phyloP scores from a whole-genome alignment of 1,139 yeast genomes.

The Scheffersomyces insectosa region DNA sequence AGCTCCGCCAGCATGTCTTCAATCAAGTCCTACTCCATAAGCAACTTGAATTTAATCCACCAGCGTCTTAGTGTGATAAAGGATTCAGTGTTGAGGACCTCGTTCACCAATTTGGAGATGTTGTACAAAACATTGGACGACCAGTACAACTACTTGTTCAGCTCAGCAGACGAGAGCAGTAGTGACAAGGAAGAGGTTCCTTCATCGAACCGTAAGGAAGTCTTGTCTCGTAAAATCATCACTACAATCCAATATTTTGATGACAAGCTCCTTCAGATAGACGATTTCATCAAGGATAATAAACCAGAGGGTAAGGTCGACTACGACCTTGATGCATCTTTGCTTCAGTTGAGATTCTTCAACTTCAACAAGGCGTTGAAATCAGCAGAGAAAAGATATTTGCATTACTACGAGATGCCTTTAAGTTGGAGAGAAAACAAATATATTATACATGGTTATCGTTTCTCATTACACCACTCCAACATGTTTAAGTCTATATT shows the following conservation, averaged over 20 bases:
- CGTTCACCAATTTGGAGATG: slow-evolving; percentile 46
- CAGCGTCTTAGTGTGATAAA: slow-evolving; percentile 45
- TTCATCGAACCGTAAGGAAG: slow-evolving; percentile 28
- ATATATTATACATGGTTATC: slow-evolving; percentile 78
- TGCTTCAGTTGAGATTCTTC: slow-evolving; percentile 47
- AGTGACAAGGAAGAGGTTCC: slow-evolving; percentile 1
- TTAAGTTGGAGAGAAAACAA: slow-evolving; percentile 93
- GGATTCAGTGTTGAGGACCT: slow-evolving; percentile 42
- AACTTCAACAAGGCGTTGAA: slow-evolving; percentile 62
- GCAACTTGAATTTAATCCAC: slow-evolving; percentile 40
- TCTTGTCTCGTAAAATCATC: slow-evolving; percentile 45
- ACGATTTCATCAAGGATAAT: slow-evolving; percentile 44
- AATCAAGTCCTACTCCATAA: slow-evolving; percentile 33
- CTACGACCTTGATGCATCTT: slow-evolving; percentile 26
- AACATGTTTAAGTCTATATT: slow-evolving; percentile 59
- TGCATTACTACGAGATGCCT: slow-evolving; percentile 88
- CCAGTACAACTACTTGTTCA: slow-evolving; percentile 51
- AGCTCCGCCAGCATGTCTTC: slow-evolving; percentile 31
- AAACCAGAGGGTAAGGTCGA: slow-evolving; percentile 32
- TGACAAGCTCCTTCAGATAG: slow-evolving; percentile 54
- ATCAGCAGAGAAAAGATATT: slow-evolving; percentile 51
- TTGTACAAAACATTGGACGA: slow-evolving; percentile 55
- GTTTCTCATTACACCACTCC: slow-evolving; percentile 70
- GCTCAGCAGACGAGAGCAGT: slow-evolving; percentile 14
- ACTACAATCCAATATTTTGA: slow-evolving; percentile 58